phyloP scores from a whole-genome alignment of 2,329 filamentous ascomycete species.

The Delphinella strobiligena region DNA sequence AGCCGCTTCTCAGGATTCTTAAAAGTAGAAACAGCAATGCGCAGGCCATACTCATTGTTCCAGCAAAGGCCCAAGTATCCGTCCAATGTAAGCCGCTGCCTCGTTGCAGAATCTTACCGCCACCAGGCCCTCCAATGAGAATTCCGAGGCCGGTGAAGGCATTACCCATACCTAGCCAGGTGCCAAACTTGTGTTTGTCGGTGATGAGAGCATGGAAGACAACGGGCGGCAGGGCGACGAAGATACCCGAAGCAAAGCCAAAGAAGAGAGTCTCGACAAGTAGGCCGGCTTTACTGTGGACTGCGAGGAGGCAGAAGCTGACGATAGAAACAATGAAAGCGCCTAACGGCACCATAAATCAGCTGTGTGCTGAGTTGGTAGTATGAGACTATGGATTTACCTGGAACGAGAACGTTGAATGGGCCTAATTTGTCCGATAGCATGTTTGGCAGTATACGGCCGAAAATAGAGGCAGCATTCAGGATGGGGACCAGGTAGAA shows the following conservation, averaged over 20 bases:
- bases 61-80: constrained; percentile 23
- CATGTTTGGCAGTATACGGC: constrained; percentile 26
- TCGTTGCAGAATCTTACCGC: constrained; percentile 21
- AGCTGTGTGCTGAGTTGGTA: no score
- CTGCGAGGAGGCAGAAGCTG: constrained; percentile 25
- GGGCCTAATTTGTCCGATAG: constrained; percentile 27
- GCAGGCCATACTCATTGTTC: no score
- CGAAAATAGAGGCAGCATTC: constrained; percentile 30
- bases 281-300: constrained; percentile 21
- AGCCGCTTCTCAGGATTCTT: no score
- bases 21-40: no score
- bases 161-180: constrained; percentile 29
- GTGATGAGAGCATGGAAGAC: constrained; percentile 27
- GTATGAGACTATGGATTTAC: no score
- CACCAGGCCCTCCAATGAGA: constrained; percentile 23
- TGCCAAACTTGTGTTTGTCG: constrained; percentile 31
- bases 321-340: constrained; percentile 22
- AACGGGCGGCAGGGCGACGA: constrained; percentile 30
- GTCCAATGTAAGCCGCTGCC: constrained; percentile 20
- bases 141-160: constrained; percentile 21
- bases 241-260: constrained; percentile 33
- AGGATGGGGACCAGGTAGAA: constrained; percentile 33
- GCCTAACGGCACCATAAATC: no score
- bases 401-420: constrained; percentile 23
- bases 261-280: constrained; percentile 25